Percentiles rank a stretch among this genome's conserved stretches.
Conservation (phyloP, 495 filamentous ascomycete species). For the Geoglossum glabrum region DNA sequence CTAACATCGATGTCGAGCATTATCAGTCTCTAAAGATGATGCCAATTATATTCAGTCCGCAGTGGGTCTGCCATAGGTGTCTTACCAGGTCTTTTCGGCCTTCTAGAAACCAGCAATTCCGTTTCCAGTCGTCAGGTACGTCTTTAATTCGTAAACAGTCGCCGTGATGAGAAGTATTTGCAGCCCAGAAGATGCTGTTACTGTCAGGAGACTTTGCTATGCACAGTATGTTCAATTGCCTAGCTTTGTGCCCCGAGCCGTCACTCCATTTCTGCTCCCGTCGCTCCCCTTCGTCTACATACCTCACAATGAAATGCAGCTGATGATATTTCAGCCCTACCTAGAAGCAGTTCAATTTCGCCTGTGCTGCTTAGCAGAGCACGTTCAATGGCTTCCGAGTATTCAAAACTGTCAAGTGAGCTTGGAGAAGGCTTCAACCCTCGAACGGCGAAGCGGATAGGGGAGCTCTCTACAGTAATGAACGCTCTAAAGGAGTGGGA, state of each 20-base stretch:
- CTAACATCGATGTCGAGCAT: no score
- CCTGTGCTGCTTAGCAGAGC: constrained; percentile 43
- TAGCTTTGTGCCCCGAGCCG: no score
- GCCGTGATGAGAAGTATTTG: no score
- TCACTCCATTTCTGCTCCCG: no score
- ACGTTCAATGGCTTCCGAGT: constrained; percentile 41
- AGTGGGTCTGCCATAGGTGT: not conserved
- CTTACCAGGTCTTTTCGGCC: not conserved
- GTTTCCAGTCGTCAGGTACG: constrained; percentile 2
- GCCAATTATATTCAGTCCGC: not conserved
- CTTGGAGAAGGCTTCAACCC: constrained; percentile 45
- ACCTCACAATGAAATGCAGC: not conserved
- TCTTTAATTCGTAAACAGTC: no score
- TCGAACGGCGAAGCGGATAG: constrained; percentile 51
- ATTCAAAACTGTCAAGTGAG: constrained; percentile 38
- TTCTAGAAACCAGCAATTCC: not conserved
- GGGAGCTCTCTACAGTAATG: constrained; percentile 52
- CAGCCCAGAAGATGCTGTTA: no score
- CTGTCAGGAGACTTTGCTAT: no score
- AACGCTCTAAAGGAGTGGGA: constrained; percentile 52
- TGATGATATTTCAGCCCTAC: not conserved
- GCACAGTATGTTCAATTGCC: no score
- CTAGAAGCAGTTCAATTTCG: constrained; percentile 21
- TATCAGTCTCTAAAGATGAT: not conserved
- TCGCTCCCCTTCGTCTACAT: not conserved